Percentiles rank a stretch among this genome's conserved stretches.
Conservation (phyloP, 352 stramenopile genomes). For the Globisporangium splendens region DNA sequence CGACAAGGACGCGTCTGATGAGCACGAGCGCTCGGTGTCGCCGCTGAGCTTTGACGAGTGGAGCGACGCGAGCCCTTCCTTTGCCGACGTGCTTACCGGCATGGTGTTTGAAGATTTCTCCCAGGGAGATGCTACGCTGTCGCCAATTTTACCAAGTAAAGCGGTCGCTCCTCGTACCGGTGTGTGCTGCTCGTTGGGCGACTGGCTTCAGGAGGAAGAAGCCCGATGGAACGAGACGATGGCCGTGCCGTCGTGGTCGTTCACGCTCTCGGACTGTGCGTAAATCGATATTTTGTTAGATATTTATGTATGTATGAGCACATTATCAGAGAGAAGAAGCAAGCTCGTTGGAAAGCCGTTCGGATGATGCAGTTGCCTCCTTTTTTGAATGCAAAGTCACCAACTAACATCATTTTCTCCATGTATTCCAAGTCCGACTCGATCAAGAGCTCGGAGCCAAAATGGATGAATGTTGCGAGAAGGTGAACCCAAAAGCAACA, state of each 20-base stretch:
- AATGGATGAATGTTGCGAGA: too few species aligned
- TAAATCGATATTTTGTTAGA: slow-evolving; percentile 8
- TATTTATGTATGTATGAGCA: background rate
- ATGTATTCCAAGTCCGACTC: background rate
- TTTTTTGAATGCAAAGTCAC: slow-evolving; percentile 2
- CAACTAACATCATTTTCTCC: background rate
- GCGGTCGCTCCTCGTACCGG: slow-evolving; percentile 2
- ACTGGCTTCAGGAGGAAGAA: slow-evolving; percentile 61
- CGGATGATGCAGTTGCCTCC: background rate
- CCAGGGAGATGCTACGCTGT: slow-evolving; percentile 26
- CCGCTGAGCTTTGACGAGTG: slow-evolving; percentile 65
- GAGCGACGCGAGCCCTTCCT: slow-evolving; percentile 33
- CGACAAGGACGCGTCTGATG: slow-evolving; percentile 18
- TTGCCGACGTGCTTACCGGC: slow-evolving; percentile 41
- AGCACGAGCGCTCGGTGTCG: slow-evolving; percentile 27
- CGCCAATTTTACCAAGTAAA: slow-evolving; percentile 6
- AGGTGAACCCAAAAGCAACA: background rate
- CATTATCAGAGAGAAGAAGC: too few species aligned
- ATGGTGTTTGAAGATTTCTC: slow-evolving; percentile 43
- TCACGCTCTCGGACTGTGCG: slow-evolving; percentile 44
- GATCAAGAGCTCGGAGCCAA: too few species aligned
- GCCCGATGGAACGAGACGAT: slow-evolving; percentile 52
- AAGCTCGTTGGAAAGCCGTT: background rate
- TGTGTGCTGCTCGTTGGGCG: slow-evolving; percentile 33
- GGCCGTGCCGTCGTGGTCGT: slow-evolving; percentile 52